These are phyloP conservation scores for Anacardium occidentale DNA, from an alignment of 345 rosid genomes.

Conservation along the genomic window DNA sequence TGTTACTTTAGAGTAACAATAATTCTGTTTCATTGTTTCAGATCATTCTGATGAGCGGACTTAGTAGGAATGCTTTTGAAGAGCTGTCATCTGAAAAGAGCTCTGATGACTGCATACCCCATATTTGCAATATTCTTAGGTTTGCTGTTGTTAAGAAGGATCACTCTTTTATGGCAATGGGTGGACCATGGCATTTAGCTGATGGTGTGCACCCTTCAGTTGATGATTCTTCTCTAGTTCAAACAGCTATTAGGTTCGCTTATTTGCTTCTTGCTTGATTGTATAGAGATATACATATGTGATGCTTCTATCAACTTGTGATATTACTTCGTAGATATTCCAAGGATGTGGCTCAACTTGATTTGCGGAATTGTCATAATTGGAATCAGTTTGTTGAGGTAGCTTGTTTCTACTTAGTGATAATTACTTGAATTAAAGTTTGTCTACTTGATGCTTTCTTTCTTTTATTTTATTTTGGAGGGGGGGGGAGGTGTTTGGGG, in stretches of 20 bases:
- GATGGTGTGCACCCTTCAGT: constrained; percentile 78
- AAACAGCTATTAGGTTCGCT: constrained; percentile 69
- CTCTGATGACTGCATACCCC: constrained; percentile 74
- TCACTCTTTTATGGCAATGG: constrained; percentile 71
- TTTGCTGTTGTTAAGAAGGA: constrained; percentile 80
- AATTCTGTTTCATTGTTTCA: constrained; percentile 29
- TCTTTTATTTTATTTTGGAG: not conserved
- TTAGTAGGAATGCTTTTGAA: constrained; percentile 77
- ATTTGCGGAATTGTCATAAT: constrained; percentile 66
- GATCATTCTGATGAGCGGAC: constrained; percentile 96
- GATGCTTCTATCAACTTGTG: constrained; percentile 23
- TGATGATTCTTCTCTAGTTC: constrained; percentile 71
- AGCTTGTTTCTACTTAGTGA: constrained; percentile 6
- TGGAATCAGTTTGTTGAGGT: constrained; percentile 99
- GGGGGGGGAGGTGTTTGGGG: too few relatives aligned
- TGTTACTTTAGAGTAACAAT: constrained; percentile 8
- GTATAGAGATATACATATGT: constrained; percentile 7
- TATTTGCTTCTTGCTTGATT: constrained; percentile 12
- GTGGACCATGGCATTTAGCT: constrained; percentile 72
- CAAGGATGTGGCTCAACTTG: constrained; percentile 68
- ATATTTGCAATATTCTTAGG: constrained; percentile 79
- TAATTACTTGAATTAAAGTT: not conserved
- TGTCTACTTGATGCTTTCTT: not conserved
- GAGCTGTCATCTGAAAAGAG: constrained; percentile 70
- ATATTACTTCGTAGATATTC: constrained; percentile 51